Evolutionary conservation across 1,284 basidiomycete genomes (phyloP).

Genomic region (Puccinia triticina): DNA sequence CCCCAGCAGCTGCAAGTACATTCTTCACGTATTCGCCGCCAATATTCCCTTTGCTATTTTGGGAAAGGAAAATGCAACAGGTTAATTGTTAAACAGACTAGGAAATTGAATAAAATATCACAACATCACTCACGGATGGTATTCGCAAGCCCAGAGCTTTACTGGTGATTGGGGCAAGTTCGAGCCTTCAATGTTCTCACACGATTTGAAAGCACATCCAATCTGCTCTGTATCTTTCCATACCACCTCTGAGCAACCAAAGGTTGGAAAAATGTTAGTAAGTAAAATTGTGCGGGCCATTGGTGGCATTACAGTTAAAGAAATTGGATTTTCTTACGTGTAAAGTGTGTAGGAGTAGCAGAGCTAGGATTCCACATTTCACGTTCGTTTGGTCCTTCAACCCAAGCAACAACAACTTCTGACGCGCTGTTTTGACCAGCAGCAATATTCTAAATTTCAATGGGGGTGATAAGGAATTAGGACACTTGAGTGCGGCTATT

Average conservation of each 20-base stretch:
- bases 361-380: background rate
- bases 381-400: slow-evolving; percentile 41
- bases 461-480: background rate
- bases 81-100: background rate
- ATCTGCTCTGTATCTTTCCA: slow-evolving; percentile 40
- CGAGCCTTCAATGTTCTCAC: slow-evolving; percentile 31
- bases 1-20: slow-evolving; percentile 36
- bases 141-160: slow-evolving; percentile 46
- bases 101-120: background rate
- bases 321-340: slow-evolving; percentile 4
- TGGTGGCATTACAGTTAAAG: background rate
- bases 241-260: slow-evolving; percentile 39
- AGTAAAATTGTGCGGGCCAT: background rate
- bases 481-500: background rate
- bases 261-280: background rate
- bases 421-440: slow-evolving; percentile 38
- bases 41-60: slow-evolving; percentile 36
- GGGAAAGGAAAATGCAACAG: background rate
- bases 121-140: slow-evolving; percentile 37
- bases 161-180: slow-evolving; percentile 50
- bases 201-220: slow-evolving; percentile 43
- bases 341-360: slow-evolving; percentile 22
- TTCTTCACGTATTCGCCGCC: slow-evolving; percentile 42
- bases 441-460: slow-evolving; percentile 41
- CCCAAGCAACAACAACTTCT: slow-evolving; percentile 40